Evolutionary conservation across 106 monocot species (phyloP).

Genomic region (Dendrobium nobile): DNA sequence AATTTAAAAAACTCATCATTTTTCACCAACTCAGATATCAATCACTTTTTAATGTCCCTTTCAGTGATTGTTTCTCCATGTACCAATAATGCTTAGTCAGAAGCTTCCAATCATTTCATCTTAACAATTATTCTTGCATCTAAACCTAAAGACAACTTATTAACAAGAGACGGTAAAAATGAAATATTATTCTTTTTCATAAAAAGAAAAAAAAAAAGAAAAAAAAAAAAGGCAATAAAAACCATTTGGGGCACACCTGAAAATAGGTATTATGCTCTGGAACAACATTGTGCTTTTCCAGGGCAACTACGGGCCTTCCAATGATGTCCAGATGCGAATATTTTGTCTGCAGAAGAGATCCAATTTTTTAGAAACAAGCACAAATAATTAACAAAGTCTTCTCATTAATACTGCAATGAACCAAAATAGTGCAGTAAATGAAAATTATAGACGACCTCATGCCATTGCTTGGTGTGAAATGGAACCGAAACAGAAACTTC

Average conservation of each 20-base stretch:
- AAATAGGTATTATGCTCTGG: slow-evolving; percentile 85
- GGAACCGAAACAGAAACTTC: slow-evolving; percentile 55
- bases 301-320: slow-evolving; percentile 77
- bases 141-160: not conserved
- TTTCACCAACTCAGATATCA: not conserved
- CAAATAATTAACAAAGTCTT: not conserved
- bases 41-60: not conserved
- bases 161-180: not conserved
- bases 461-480: slow-evolving; percentile 58
- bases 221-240: not conserved
- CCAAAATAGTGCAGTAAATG: not conserved
- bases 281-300: slow-evolving; percentile 83
- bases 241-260: slow-evolving; percentile 40
- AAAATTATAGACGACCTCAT: slow-evolving; percentile 39
- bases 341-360: slow-evolving; percentile 45
- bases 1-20: not conserved
- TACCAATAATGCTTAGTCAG: not conserved
- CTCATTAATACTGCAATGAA: not conserved
- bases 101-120: not conserved
- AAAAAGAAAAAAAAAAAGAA: not conserved
- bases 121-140: not conserved
- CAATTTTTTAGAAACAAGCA: slow-evolving; percentile 12
- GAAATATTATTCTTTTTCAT: not conserved
- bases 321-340: slow-evolving; percentile 82
- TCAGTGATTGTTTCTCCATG: not conserved